Base-by-base conservation (phyloP, 139 green algal genomes). In the Desmodesmus armatus region DNA sequence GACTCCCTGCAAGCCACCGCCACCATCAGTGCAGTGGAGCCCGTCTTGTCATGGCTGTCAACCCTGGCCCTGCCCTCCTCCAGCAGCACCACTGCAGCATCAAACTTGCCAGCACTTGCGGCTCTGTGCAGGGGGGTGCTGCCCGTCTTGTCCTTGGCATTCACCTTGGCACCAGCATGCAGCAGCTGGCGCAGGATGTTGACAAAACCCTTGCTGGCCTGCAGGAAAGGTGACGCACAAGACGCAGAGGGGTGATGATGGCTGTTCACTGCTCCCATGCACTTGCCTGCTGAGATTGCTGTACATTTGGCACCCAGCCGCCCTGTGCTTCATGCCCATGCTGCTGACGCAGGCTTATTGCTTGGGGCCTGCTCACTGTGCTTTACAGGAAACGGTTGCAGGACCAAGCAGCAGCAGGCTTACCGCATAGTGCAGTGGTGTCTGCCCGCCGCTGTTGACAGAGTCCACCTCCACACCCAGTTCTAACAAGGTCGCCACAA, bases 391-490 rank as follows among this genome's bases (percentile, higher is more conserved):
- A 5, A 33, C 55, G 1, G 7, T 6, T 69, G n/a, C n/a, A n/a
- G n/a, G n/a, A 39, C n/a, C 58, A 35, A 66, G 31, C 31, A 21
- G 27, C 19, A 71, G 67, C 39, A 39, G 71, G n/a, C 84, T 49
- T 67, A 93, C 91, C 29, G 93, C 93, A 55, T 96, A 96, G 66
- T 96, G 93, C 44, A 95, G 73, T 0, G 93, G 47, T 27, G 88
- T 94, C n/a, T 90, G 87, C 0, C 90, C 88, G 17, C 90, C 83
- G 15, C 67, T 89, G 60, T 88, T 96, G n/a, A 80, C 60, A 0
- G 73, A 49, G 40, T 89, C 80, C 1, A 89, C 79, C 43, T 91
- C 81, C 3, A 91, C 93, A 3, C 87, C 91, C 7, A 90, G 76
- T 11, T 81, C 63, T 1, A 96, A 76, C 43, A 96, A 88, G 49